Percentiles rank a stretch among this genome's conserved stretches.
Evolutionary conservation across 2,329 filamentous ascomycete genomes (phyloP).

Genomic region (Phaeosphaeria sp.): DNA sequence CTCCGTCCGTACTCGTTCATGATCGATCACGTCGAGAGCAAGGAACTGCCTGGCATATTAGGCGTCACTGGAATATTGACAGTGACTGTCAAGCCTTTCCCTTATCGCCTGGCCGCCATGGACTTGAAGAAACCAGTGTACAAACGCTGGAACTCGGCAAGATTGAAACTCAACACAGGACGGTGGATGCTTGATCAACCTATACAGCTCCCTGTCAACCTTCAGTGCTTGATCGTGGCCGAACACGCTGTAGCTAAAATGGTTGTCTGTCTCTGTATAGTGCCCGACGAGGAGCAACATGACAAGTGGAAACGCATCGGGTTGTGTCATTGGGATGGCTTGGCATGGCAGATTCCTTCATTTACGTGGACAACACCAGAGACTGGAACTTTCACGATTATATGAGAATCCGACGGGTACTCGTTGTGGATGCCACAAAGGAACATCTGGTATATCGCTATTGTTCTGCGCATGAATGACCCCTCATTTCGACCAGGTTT

Average conservation of each 20-base stretch:
- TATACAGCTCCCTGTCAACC: neutral
- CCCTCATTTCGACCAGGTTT: too few relatives aligned
- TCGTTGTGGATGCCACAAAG: too few relatives aligned
- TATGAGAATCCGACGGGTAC: neutral
- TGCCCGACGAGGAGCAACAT: neutral
- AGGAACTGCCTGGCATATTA: neutral
- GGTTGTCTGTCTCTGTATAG: constrained; percentile 1
- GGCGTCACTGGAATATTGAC: constrained; percentile 3
- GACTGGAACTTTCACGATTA: neutral
- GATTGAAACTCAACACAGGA: constrained; percentile 7
- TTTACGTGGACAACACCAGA: neutral
- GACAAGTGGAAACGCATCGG: neutral
- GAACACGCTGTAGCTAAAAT: constrained; percentile 18
- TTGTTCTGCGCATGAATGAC: too few relatives aligned
- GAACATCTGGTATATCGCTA: too few relatives aligned
- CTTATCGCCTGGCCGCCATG: constrained; percentile 1
- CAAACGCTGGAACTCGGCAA: constrained; percentile 8
- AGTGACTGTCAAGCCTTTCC: constrained; percentile 3
- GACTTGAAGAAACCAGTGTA: constrained; percentile 5
- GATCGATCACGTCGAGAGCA: neutral
- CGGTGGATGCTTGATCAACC: constrained; percentile 7
- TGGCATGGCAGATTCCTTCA: neutral
- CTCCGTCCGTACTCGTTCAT: neutral
- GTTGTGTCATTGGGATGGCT: neutral
- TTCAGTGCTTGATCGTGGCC: neutral